Evolutionary conservation across 768 basidiomycete species (phyloP).

Genomic region (Termitomyces eurrhizus): DNA sequence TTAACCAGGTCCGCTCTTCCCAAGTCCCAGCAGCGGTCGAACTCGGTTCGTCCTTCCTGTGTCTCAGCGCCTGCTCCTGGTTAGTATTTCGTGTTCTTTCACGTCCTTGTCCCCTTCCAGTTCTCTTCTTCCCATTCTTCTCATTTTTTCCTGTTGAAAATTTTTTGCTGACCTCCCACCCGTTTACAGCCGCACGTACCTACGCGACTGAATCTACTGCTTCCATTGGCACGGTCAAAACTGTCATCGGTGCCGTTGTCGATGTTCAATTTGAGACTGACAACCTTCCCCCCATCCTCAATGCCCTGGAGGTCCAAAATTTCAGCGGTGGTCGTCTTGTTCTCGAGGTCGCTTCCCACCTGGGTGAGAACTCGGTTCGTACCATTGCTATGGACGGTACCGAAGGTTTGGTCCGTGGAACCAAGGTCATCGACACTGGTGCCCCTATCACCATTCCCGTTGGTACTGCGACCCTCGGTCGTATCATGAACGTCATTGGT

Average conservation of each 20-base stretch:
- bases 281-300: slow-evolving; percentile 94
- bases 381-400: slow-evolving; percentile 99
- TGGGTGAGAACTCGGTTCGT: slow-evolving; percentile 98
- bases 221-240: slow-evolving; percentile 82
- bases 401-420: slow-evolving; percentile 98
- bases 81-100: slow-evolving; percentile 29
- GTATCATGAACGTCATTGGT: slow-evolving; percentile 99
- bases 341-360: slow-evolving; percentile 96
- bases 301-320: slow-evolving; percentile 96
- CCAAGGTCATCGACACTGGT: slow-evolving; percentile 96
- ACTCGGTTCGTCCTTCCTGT: slow-evolving; percentile 45
- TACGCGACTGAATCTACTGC: slow-evolving; percentile 89
- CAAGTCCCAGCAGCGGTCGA: slow-evolving; percentile 40
- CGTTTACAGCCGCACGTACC: slow-evolving; percentile 54
- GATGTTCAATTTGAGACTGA: slow-evolving; percentile 98
- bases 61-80: slow-evolving; percentile 48
- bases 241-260: slow-evolving; percentile 99
- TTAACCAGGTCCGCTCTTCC: slow-evolving; percentile 51
- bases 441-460: slow-evolving; percentile 96
- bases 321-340: slow-evolving; percentile 96
- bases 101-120: not conserved
- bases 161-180: slow-evolving; percentile 10
- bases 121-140: slow-evolving; percentile 7
- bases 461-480: slow-evolving; percentile 89
- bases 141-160: slow-evolving; percentile 1